Base-by-base conservation (phyloP, 345 rosid genomes). In the Litchi chinensis region DNA sequence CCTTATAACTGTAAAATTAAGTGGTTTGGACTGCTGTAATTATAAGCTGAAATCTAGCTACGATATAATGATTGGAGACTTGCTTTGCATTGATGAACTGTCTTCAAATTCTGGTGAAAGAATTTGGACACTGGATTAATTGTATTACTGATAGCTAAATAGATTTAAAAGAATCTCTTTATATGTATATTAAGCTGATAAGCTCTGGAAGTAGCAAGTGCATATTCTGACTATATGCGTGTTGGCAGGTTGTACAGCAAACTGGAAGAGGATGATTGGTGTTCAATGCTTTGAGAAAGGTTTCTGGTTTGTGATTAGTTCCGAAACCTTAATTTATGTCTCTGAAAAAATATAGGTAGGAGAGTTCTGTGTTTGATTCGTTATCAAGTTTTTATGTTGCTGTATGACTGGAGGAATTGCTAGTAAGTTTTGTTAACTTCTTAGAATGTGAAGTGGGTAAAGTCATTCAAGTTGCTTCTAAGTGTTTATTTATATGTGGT, bases 181-280 rank as follows among this genome's bases (percentile, higher is more conserved):
- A 18, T 21, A 8, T 70, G 11, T 22, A 24, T 22, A 60, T 57
- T 57, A 57, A 60, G 63, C 63, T 5, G 63, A 32, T 32, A 2
- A 32, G 37, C 37, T 32, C 37, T 57, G 10, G 63, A 18, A n/a
- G 13, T 50, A n/a, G 40, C 65, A 44, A 39, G 26, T 75, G 70
- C 13, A 41, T 24, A 24, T 62, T 66, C 66, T 78, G 59, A 78
- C 39, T 46, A 8, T 2, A 8, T 5, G n/a, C 37, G 10, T 24
- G 52, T 75, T 81, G 59, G 79, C 87, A 84, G 91, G 85, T 79
- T 50, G 76, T 71, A 56, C 73, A 69, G 83, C 73, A 75, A 39
- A 13, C 71, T 41, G 70, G 50, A 62, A 48, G 80, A 52, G 62
- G 84, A 79, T 65, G 79, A 69, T 50, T 21, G 56, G 62, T 6